These are phyloP conservation scores for Phytopythium helicoides DNA, from an alignment of 352 stramenopile species.

Conservation along the genomic window DNA sequence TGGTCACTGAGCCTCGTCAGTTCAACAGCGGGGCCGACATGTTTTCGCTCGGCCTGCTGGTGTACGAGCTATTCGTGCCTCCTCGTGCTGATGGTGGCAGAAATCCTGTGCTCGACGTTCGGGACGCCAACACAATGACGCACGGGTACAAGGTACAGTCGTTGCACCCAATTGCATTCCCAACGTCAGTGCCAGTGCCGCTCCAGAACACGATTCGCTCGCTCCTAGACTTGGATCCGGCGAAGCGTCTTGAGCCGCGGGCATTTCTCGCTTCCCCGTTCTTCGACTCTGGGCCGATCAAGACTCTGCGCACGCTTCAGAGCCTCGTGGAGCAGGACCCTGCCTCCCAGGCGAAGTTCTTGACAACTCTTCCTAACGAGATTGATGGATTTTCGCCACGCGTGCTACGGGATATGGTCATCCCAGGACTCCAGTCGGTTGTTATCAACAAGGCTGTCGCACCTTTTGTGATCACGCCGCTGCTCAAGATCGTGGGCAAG, in stretches of 20 bases:
- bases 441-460: constrained; percentile 87
- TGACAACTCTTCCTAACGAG: constrained; percentile 64
- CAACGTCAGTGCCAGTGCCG: constrained; percentile 64
- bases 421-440: constrained; percentile 71
- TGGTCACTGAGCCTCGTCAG: constrained; percentile 79
- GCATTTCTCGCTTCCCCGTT: constrained; percentile 81
- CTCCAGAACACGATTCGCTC: constrained; percentile 85
- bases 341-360: constrained; percentile 76
- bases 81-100: constrained; percentile 74
- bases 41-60: constrained; percentile 81
- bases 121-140: constrained; percentile 88
- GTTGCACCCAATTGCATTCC: constrained; percentile 86
- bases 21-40: constrained; percentile 84
- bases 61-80: constrained; percentile 85
- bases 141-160: constrained; percentile 88
- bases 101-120: constrained; percentile 78
- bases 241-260: constrained; percentile 63
- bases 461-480: constrained; percentile 84
- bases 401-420: constrained; percentile 81
- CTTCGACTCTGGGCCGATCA: constrained; percentile 85
- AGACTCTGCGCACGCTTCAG: constrained; percentile 78
- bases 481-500: constrained; percentile 87
- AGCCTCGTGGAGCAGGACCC: constrained; percentile 83
- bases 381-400: constrained; percentile 79
- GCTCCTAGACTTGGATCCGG: constrained; percentile 59